Conservation (phyloP, 192 early-diverging fungal genomes). For the Dissophora globulifera region DNA sequence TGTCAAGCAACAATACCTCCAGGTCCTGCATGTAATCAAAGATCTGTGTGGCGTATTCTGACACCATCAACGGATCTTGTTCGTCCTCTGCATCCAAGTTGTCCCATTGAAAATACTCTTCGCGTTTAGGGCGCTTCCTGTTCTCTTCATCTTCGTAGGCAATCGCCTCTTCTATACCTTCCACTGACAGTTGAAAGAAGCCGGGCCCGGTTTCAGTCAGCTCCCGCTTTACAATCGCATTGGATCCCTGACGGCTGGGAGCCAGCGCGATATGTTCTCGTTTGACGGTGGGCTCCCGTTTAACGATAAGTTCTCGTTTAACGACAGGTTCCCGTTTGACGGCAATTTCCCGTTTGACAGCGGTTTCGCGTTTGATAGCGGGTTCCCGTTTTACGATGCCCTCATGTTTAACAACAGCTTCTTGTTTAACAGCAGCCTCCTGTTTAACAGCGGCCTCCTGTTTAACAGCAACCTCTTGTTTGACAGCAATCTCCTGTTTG, state of each 20-base stretch:
- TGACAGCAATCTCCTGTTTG: neutral
- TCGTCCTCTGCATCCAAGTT: conserved; percentile 29
- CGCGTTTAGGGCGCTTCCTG: conserved; percentile 12
- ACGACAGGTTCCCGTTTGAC: neutral
- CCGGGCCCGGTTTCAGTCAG: neutral
- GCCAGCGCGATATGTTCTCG: no score
- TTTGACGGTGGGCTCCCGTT: conserved; percentile 4
- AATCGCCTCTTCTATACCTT: neutral
- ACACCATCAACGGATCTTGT: conserved; percentile 89
- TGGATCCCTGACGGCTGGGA: no score
- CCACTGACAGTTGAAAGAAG: neutral
- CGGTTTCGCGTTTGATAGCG: neutral
- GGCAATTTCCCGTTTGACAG: neutral
- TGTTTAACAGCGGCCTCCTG: neutral
- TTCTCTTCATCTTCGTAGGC: conserved; percentile 4
- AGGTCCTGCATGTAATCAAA: conserved; percentile 84
- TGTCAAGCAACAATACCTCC: conserved; percentile 72
- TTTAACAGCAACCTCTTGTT: neutral
- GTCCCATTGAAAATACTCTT: conserved; percentile 19
- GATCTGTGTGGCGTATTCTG: conserved; percentile 96
- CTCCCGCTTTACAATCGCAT: neutral
- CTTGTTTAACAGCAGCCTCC: conserved; percentile 2
- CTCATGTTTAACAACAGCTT: neutral
- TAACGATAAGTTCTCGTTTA: neutral
- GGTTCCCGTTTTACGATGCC: conserved; percentile 1